Evolutionary conservation across 257 asterid species (phyloP).

Genomic region (Capsicum baccatum): DNA sequence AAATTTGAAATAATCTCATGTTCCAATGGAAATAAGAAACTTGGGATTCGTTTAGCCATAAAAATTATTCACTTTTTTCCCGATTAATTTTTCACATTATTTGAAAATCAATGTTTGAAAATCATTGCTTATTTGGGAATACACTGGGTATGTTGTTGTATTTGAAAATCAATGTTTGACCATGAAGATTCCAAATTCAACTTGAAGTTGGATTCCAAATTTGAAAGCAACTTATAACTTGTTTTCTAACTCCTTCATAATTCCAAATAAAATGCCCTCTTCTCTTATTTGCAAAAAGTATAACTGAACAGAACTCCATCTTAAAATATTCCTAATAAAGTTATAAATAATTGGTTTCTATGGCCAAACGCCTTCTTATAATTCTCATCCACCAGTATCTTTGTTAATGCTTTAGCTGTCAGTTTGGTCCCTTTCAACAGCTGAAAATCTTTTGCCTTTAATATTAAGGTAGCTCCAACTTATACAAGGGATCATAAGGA

Average conservation of each 20-base stretch:
- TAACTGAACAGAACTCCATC: not conserved
- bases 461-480: slow-evolving; percentile 3
- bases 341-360: not conserved
- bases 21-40: not conserved
- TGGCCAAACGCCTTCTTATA: not conserved
- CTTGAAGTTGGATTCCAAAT: not conserved
- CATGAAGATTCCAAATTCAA: not conserved
- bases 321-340: not conserved
- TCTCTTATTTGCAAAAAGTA: not conserved
- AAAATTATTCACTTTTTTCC: not conserved
- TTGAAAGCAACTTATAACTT: not conserved
- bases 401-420: slow-evolving; percentile 2
- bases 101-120: not conserved
- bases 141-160: not conserved
- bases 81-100: not conserved
- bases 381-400: not conserved
- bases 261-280: not conserved
- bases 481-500: not conserved
- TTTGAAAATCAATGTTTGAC: not conserved
- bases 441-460: slow-evolving; percentile 5
- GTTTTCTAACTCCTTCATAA: not conserved
- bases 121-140: too few relatives aligned
- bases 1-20: not conserved
- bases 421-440: slow-evolving; percentile 24
- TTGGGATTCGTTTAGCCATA: not conserved